Evolutionary conservation across 371 early-diverging fungal species (phyloP), one percentile per base, ranked within the genome.

Genomic region (Mycotypha africana): DNA sequence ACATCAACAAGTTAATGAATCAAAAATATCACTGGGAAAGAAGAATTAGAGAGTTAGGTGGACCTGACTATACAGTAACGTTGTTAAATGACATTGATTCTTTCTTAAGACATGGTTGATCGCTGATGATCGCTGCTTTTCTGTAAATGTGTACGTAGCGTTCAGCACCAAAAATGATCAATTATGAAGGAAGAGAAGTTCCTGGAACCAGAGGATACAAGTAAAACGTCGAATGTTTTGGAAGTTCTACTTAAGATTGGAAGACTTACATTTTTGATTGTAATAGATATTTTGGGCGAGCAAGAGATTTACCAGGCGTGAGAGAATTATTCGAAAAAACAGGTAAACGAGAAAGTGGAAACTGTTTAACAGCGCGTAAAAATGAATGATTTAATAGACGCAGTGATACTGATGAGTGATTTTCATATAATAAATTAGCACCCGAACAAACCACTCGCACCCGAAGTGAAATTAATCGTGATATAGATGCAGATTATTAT

Each of bases 11-110:
- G 64, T 64, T 88, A 33, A 73, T 96, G 62, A 78, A 93, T 30
- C 92, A 93, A 58, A 95, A 95, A 62, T 73, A 84, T 42, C 82
- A 84, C 39, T 97, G 96, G 98, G 98, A 97, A 53, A 68, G 78
- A 44, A 80, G 91, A 47, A 91, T 97, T 53, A 78, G 77, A 44
- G 90, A 93, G 53, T 76, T 97, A 9, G 98, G 97, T 20, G 97
- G 98, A n/a, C 86, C 94, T 4, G 89, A 95, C 60, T 94, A 94
- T 66, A 80, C 75, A 47, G 90, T 90, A 79, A 61, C n/a, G 70
- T 23, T 36, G 19, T 15, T n/a, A 2, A 32, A 2, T 30, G 8
- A 32, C n/a, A 21, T 49, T 33, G 9, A 49, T 42, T 40, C 14
- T n/a, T n/a, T n/a, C n/a, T n/a, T n/a, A n/a, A n/a, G n/a, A n/a